Base-by-base conservation (phyloP, 306 rosid species). In the Cucumis sativus region DNA sequence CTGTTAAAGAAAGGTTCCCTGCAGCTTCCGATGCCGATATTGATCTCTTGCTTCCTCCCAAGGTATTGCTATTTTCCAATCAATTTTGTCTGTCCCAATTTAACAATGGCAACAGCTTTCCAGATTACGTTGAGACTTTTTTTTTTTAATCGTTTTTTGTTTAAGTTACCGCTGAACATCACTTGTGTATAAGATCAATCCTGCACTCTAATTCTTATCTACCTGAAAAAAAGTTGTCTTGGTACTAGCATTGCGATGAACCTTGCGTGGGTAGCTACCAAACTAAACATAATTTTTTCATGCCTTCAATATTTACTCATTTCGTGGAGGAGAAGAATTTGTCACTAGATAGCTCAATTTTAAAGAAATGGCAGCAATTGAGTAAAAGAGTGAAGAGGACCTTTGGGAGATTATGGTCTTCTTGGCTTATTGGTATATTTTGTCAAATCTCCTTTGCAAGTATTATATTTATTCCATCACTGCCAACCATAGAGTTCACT, bases 21-120 rank as follows among this genome's bases (percentile, higher is more conserved):
- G 57, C 81, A 59, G 89, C 88, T 76, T 94, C 98, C 66, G 97
- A 91, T 78, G 69, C 87, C 72, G 91, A 91, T 77, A 77, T 94
- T 41, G 97, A 94, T 57, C 56, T 84, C 58, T 71, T 94, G 72
- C 89, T 94, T 47, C 98, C 98, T 81, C 93, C 96, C 21, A 91
- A 94, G 97, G 97, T 88, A 25, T 37, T 41, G 8, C 21, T 39
- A 8, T 15, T 20, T 47, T 43, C 18, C 68, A 62, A 57, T 58
- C 39, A 18, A 7, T 12, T 20, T 75, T 40, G 16, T 60, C 14
- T 57, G 18, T 58, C 55, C 21, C 20, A 47, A 40, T 23, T 75
- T 21, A 15, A 49, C 28, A 4, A 3, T 5, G 43, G 17, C 15
- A 43, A 45, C 13, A 37, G 52, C 35, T 75, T 8, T 8, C 64